These are phyloP conservation scores for Xylariales sp. DNA, from an alignment of 2,329 filamentous ascomycete genomes.

Conservation along the genomic window DNA sequence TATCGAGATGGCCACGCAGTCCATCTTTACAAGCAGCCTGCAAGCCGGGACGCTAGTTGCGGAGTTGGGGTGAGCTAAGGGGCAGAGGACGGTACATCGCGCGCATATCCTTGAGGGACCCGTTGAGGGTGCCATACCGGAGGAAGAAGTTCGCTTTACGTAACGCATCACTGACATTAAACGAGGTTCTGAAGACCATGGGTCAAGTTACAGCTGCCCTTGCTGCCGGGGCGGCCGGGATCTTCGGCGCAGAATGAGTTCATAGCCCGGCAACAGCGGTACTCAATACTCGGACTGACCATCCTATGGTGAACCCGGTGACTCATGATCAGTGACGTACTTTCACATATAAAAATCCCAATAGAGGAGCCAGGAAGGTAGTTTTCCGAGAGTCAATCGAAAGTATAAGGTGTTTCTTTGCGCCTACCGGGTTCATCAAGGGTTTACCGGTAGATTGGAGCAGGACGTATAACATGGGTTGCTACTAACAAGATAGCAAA, in stretches of 20 bases:
- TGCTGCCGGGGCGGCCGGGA: slow-evolving; percentile 3
- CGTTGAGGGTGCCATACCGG: slow-evolving; percentile 9
- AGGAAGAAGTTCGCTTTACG: slow-evolving; percentile 5
- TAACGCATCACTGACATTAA: neutral
- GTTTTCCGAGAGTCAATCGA: slow-evolving; percentile 12
- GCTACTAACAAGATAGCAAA: slow-evolving; percentile 12
- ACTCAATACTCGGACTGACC: slow-evolving; percentile 7
- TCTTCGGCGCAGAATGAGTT: slow-evolving; percentile 10
- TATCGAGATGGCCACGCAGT: slow-evolving; percentile 15
- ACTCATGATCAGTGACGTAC: slow-evolving; percentile 10
- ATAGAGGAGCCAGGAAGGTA: slow-evolving; percentile 11
- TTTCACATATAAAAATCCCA: slow-evolving; percentile 7
- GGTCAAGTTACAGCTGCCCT: slow-evolving; percentile 1
- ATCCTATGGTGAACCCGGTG: slow-evolving; percentile 7
- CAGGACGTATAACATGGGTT: slow-evolving; percentile 12
- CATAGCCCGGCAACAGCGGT: slow-evolving; percentile 5
- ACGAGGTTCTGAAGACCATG: neutral
- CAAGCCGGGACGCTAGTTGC: slow-evolving; percentile 12
- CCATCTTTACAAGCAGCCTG: slow-evolving; percentile 11
- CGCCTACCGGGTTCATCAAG: slow-evolving; percentile 13
- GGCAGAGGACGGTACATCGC: slow-evolving; percentile 12
- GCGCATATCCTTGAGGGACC: slow-evolving; percentile 14
- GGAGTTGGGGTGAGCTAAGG: slow-evolving; percentile 13
- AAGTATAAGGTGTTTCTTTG: slow-evolving; percentile 12
- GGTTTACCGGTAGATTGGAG: slow-evolving; percentile 14